phyloP scores from a whole-genome alignment of 2,329 filamentous ascomycete species.

The Dendryphion nanum region DNA sequence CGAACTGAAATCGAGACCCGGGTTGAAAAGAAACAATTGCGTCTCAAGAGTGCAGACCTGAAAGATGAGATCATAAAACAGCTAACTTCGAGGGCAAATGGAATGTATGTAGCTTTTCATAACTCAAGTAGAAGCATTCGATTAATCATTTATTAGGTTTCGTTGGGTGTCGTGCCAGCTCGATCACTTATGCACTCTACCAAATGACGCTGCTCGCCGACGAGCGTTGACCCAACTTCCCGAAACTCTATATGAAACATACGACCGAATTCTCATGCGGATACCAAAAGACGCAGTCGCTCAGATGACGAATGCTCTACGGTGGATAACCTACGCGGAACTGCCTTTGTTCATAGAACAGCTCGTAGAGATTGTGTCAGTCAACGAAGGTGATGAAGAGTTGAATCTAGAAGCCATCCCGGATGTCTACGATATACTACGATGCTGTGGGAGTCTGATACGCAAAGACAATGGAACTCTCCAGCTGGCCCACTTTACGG shows the following conservation, averaged over 20 bases:
- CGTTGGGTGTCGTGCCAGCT: conserved; percentile 32
- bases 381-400: conserved; percentile 3
- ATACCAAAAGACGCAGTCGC: conserved; percentile 6
- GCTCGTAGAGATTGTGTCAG: conserved; percentile 8
- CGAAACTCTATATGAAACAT: conserved; percentile 17
- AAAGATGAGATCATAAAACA: conserved; percentile 6
- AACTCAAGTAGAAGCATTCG: not conserved
- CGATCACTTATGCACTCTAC: conserved; percentile 25
- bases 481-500: conserved; percentile 11
- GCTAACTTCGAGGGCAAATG: conserved; percentile 10
- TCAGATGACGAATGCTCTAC: conserved; percentile 4
- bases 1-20: conserved; percentile 8
- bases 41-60: conserved; percentile 2
- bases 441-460: conserved; percentile 9
- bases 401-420: conserved; percentile 5
- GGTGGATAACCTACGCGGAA: conserved; percentile 4
- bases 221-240: conserved; percentile 23
- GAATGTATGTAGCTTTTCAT: conserved; percentile 17
- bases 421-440: conserved; percentile 7
- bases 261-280: conserved; percentile 22
- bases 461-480: conserved; percentile 1
- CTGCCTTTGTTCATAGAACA: conserved; percentile 2
- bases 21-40: conserved; percentile 2
- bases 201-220: conserved; percentile 17
- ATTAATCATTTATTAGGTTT: conserved; percentile 9